phyloP scores from a whole-genome alignment of 2,329 filamentous ascomycete species.

The Pseudocercospora vitis region DNA sequence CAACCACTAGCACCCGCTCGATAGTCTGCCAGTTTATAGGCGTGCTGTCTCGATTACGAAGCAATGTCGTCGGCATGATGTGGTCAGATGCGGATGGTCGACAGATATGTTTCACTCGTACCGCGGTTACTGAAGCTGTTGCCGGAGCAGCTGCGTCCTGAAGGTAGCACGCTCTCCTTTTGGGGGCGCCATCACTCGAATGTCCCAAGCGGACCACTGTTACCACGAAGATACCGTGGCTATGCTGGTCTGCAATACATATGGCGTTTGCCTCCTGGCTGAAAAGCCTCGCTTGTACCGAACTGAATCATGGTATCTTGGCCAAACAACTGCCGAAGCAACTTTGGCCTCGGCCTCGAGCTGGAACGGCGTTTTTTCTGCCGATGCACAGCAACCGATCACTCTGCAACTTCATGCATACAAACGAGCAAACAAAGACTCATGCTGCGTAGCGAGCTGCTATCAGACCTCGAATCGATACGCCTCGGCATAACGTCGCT shows the following conservation, averaged over 20 bases:
- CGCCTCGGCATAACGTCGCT: conserved; percentile 11
- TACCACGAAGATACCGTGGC: background rate
- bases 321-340: background rate
- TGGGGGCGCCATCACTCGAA: no score
- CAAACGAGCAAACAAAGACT: background rate
- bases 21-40: background rate
- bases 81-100: background rate
- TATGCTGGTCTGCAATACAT: background rate
- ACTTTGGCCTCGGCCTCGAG: background rate
- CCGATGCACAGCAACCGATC: background rate
- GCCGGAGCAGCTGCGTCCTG: no score
- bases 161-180: no score
- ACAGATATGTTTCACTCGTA: no score
- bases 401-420: no score
- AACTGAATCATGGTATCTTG: background rate
- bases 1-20: background rate
- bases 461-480: background rate
- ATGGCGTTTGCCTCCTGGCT: background rate
- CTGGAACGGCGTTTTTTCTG: background rate
- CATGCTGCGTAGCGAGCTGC: background rate
- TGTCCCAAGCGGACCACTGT: background rate
- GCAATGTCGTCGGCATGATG: background rate
- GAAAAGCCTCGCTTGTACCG: background rate
- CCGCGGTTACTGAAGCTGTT: no score
- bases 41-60: background rate